Evolutionary conservation across 306 rosid species (phyloP).

Genomic region (Astragalus glycyphyllos): DNA sequence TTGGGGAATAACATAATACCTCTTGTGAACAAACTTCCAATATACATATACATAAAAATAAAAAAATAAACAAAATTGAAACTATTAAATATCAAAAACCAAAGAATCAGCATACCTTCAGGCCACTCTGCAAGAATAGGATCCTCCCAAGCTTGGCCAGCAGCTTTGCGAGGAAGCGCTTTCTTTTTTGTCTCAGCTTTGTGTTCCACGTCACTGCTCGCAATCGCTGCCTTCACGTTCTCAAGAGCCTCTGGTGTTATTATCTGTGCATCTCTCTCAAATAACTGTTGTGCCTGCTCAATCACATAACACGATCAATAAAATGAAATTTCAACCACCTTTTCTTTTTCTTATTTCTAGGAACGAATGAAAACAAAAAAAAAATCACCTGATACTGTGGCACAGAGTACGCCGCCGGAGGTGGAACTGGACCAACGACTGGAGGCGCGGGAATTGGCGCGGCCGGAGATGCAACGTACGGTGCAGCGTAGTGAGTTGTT

Average conservation of each 20-base stretch:
- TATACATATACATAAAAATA: background rate
- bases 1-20: background rate
- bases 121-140: conserved; percentile 97
- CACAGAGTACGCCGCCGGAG: conserved; percentile 60
- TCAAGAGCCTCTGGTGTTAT: conserved; percentile 94
- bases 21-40: background rate
- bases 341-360: background rate
- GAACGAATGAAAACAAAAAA: background rate
- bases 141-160: conserved; percentile 96
- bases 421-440: conserved; percentile 51
- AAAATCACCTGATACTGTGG: conserved; percentile 71
- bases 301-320: background rate
- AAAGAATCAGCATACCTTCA: conserved; percentile 61
- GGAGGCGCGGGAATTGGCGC: conserved; percentile 47
- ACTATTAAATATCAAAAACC: background rate
- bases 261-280: conserved; percentile 92
- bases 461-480: conserved; percentile 54
- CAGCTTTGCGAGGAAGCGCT: conserved; percentile 96
- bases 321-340: background rate
- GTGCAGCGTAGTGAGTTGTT: conserved; percentile 57
- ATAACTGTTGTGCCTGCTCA: conserved; percentile 86
- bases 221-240: conserved; percentile 93
- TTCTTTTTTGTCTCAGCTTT: conserved; percentile 85
- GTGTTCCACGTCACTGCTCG: conserved; percentile 86
- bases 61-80: background rate